A percentile compares a stretch with the other conserved stretches of the same genome.
Evolutionary conservation across 2,329 filamentous ascomycete genomes (phyloP).

Genomic region (Bimuria novae-zelandiae): DNA sequence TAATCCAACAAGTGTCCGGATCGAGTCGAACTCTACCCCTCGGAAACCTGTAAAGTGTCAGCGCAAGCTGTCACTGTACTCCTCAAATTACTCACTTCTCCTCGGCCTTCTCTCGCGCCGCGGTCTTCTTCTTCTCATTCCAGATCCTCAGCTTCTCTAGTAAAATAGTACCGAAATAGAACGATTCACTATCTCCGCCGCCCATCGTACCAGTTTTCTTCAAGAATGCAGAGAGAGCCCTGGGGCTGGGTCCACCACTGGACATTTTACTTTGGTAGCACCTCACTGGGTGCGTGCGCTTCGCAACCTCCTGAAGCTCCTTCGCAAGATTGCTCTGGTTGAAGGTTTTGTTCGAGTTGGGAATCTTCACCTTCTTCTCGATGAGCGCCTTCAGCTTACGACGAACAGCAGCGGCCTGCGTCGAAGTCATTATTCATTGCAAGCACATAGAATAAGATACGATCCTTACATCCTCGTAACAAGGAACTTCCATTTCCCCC

Average conservation of each 20-base stretch:
- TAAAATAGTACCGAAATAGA: constrained; percentile 26
- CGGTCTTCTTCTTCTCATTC: constrained; percentile 26
- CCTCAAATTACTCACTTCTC: constrained; percentile 14
- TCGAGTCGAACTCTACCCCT: constrained; percentile 11
- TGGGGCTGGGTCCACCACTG: constrained; percentile 11
- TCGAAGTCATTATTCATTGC: background rate
- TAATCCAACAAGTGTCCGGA: background rate
- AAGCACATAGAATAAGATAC: background rate
- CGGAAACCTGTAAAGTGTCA: constrained; percentile 12
- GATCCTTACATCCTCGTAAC: constrained; percentile 18
- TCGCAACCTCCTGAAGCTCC: constrained; percentile 14
- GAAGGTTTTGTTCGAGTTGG: constrained; percentile 16
- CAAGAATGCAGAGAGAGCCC: constrained; percentile 17
- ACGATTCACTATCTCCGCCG: constrained; percentile 21
- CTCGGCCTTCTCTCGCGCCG: constrained; percentile 19
- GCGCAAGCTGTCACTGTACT: background rate
- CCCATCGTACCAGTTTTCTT: constrained; percentile 22
- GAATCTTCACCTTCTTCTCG: constrained; percentile 18
- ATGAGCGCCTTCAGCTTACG: constrained; percentile 23
- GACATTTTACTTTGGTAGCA: background rate
- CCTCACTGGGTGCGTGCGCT: constrained; percentile 14
- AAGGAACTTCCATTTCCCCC: constrained; percentile 18
- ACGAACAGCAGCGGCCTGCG: constrained; percentile 17
- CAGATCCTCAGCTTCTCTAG: constrained; percentile 25
- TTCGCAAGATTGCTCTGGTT: constrained; percentile 18